Evolutionary conservation across 164 flowering plant genomes (phyloP).

Genomic region (Vitis cinerea): DNA sequence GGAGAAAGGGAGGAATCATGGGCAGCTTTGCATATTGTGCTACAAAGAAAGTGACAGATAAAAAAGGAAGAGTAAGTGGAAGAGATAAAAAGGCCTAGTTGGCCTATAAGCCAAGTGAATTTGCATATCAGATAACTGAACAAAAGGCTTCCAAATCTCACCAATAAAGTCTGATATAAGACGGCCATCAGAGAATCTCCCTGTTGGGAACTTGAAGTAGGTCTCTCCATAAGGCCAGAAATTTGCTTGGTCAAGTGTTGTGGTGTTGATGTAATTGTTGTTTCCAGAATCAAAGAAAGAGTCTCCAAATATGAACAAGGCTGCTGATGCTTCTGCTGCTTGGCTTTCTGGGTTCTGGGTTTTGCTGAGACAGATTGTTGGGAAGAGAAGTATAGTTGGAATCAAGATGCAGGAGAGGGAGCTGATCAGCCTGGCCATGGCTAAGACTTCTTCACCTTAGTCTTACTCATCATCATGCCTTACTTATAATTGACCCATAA

Average conservation of each 20-base stretch:
- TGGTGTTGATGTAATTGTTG: constrained; percentile 58
- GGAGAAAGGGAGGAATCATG: constrained; percentile 39
- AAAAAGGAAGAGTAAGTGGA: background rate
- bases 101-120: too few species aligned
- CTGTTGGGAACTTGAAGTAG: constrained; percentile 52
- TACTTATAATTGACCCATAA: too few species aligned
- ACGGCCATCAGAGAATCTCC: constrained; percentile 59
- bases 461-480: too few species aligned
- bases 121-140: background rate
- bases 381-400: background rate
- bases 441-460: background rate
- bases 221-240: constrained; percentile 58
- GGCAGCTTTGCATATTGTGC: constrained; percentile 46
- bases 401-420: constrained; percentile 10
- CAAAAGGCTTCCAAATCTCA: constrained; percentile 16
- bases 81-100: too few species aligned
- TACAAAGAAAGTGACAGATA: constrained; percentile 6
- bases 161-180: constrained; percentile 50
- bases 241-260: constrained; percentile 46
- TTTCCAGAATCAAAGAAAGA: constrained; percentile 50
- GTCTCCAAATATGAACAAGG: constrained; percentile 55
- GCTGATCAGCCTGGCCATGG: constrained; percentile 15
- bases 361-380: background rate
- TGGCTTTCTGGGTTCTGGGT: background rate
- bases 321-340: constrained; percentile 7